Base-by-base conservation (phyloP, 169 alveolate genomes). In the Cryptosporidium sp. region DNA sequence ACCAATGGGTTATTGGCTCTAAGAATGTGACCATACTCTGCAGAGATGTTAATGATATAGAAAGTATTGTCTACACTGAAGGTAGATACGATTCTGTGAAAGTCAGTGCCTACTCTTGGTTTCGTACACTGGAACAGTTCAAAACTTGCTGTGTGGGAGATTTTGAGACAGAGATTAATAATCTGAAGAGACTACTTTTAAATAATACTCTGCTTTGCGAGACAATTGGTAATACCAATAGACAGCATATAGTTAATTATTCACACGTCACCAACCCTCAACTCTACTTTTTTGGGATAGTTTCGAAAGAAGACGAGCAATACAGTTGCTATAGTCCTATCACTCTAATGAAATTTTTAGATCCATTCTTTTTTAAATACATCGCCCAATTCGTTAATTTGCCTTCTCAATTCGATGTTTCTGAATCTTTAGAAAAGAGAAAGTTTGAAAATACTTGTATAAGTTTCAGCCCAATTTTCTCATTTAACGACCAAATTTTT, bases 1-100 rank as follows among this genome's bases (percentile, higher is more conserved):
- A 62, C 48, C 89, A 80, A 35, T 80, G 89, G 89, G 26, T 80
- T 45, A 80, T 80, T 61, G 89, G 80, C 5, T 80, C 89, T 12
- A 80, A 80, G 33, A 80, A 80, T 31, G 89, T 80, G 12, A 80
- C 89, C 55, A 18, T 80, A 45, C 89, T 80, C 43, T 80, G 89
- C n/a, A 62, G 23, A 23, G 62, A 80, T 21, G 6, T 12, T 33
- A 23, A 33, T 16, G 89, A 80, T 9, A 10, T 80, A 10, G 37
- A 80, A 35, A 43, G 31, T 14, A 62, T 9, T 12, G 3, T 41
- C 26, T 80, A 80, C 21, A 7, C 9, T 0, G 80, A 65, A 41
- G n/a, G 29, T 6, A 80, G 89, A 41, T 80, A 80, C 48, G 23
- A 23, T 5, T 26, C 89, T 33, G 89, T 33, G 8, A 80, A 80